These are phyloP conservation scores for Ambrosia artemisiifolia DNA, from an alignment of 129 eudicot species.

Conservation along the genomic window DNA sequence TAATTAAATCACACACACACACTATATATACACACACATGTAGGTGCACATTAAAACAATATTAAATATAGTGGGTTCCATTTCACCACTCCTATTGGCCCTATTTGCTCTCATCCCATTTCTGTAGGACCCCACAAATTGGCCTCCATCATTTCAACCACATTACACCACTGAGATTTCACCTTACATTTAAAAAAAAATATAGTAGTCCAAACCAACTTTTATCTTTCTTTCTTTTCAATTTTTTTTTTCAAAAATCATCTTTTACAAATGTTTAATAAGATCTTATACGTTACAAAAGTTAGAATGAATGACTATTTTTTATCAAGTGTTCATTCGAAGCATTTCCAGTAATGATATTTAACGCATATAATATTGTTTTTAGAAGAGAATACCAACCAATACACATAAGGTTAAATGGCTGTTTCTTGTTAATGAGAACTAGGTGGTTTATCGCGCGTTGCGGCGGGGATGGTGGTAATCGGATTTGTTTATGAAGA, in stretches of 20 bases:
- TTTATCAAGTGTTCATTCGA: no score
- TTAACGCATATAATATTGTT: no score
- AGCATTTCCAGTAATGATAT: no score
- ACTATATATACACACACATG: conserved; percentile 1
- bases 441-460: no score
- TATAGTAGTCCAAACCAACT: neutral
- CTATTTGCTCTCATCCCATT: conserved; percentile 17
- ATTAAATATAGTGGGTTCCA: conserved; percentile 24
- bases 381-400: no score
- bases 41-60: conserved; percentile 25
- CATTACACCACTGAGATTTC: conserved; percentile 11
- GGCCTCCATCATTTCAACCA: conserved; percentile 25
- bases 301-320: no score
- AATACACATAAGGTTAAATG: no score
- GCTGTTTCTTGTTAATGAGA: no score
- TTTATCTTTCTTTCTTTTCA: neutral
- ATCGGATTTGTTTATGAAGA: no score
- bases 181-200: neutral
- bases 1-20: conserved; percentile 8
- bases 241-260: neutral
- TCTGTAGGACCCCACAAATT: conserved; percentile 24
- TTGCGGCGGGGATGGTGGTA: no score
- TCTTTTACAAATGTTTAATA: neutral
- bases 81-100: conserved; percentile 24
- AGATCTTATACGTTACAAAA: neutral